Percentiles rank a stretch among this genome's conserved stretches.
Evolutionary conservation across 2,329 filamentous ascomycete genomes (phyloP).

Genomic region (Cladosporium sp.): DNA sequence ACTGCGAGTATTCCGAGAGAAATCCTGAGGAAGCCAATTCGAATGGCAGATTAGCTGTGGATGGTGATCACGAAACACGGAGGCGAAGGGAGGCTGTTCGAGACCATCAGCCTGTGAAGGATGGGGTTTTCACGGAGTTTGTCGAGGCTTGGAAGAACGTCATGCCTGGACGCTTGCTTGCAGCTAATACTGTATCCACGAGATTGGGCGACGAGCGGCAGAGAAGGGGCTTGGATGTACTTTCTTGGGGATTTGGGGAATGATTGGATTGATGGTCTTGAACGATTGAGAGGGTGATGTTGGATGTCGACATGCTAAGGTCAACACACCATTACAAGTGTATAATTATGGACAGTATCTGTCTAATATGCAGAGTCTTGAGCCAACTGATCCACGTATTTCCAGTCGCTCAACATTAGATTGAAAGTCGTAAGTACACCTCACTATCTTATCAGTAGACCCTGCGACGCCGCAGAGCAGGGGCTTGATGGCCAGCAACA

Average conservation of each 20-base stretch:
- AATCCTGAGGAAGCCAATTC: no score
- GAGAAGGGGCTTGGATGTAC: background rate
- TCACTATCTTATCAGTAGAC: background rate
- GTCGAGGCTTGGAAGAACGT: background rate
- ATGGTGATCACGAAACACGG: no score
- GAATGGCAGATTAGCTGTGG: no score
- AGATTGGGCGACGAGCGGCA: background rate
- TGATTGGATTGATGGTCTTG: background rate
- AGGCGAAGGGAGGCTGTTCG: no score
- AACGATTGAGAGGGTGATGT: background rate
- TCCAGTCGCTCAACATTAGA: no score
- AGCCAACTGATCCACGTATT: no score
- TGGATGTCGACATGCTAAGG: background rate
- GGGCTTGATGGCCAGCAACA: background rate
- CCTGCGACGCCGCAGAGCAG: background rate
- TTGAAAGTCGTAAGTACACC: no score
- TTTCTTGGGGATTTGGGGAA: slow-evolving; percentile 3
- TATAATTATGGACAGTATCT: no score
- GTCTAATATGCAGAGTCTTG: no score
- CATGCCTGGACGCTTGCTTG: background rate
- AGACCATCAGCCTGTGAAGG: no score
- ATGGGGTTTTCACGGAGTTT: background rate
- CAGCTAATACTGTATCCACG: background rate
- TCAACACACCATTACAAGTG: no score
- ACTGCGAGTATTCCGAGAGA: no score